Evolutionary conservation across 345 rosid genomes (phyloP).

Genomic region (Sisymbrium irio): DNA sequence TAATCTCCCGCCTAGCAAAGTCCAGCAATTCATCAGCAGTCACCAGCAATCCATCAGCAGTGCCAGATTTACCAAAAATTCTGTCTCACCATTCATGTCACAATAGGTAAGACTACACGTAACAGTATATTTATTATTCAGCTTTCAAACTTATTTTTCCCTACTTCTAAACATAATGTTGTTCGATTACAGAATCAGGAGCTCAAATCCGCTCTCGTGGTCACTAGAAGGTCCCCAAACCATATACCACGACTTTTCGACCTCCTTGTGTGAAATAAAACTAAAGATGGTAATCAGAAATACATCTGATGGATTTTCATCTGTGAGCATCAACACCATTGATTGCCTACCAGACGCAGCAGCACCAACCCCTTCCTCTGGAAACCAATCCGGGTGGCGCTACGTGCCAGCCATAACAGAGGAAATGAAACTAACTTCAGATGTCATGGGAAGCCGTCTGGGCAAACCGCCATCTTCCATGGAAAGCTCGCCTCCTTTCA

Average conservation of each 20-base stretch:
- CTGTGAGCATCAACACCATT: slow-evolving; percentile 47
- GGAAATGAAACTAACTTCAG: slow-evolving; percentile 53
- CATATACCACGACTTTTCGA: slow-evolving; percentile 59
- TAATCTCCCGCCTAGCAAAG: slow-evolving; percentile 50
- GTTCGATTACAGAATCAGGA: slow-evolving; percentile 48
- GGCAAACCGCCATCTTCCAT: slow-evolving; percentile 39
- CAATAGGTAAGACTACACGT: slow-evolving; percentile 54
- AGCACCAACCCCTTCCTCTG: slow-evolving; percentile 31
- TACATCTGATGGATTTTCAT: slow-evolving; percentile 46
- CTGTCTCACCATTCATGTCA: slow-evolving; percentile 78
- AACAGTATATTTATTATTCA: background rate
- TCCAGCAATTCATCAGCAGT: slow-evolving; percentile 39
- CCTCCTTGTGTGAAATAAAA: slow-evolving; percentile 57
- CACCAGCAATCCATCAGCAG: slow-evolving; percentile 38
- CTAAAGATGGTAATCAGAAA: slow-evolving; percentile 67
- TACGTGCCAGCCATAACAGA: slow-evolving; percentile 37
- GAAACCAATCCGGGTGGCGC: slow-evolving; percentile 68
- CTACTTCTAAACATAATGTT: background rate
- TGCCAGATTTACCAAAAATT: slow-evolving; percentile 43
- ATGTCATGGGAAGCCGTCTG: slow-evolving; percentile 33
- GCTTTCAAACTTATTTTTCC: slow-evolving; percentile 1
- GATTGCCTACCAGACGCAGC: slow-evolving; percentile 43
- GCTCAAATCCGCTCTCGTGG: slow-evolving; percentile 75
- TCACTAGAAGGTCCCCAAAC: slow-evolving; percentile 58
- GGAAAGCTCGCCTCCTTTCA: slow-evolving; percentile 59